A percentile compares a stretch with the other conserved stretches of the same genome.
phyloP scores from a whole-genome alignment of 2,329 filamentous ascomycete species.

The Lachnellula hyalina region DNA sequence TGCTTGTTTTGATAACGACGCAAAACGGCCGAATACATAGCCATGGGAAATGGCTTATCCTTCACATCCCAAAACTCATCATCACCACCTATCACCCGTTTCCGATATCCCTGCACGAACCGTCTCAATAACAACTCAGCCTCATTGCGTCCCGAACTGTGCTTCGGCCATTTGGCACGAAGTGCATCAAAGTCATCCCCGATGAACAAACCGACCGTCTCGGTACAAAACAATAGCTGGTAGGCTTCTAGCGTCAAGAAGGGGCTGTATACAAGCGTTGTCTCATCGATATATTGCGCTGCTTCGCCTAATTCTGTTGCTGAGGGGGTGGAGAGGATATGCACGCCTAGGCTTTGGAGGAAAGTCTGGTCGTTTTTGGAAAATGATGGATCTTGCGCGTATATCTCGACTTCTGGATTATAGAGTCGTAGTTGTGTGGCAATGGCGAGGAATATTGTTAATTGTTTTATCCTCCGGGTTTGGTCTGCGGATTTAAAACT shows the following conservation, averaged over 20 bases:
- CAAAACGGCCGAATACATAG: slow-evolving; percentile 19
- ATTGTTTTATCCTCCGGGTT: slow-evolving; percentile 27
- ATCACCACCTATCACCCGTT: slow-evolving; percentile 18
- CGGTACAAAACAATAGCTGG: slow-evolving; percentile 10
- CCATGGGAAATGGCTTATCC: slow-evolving; percentile 29
- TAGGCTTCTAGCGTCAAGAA: slow-evolving; percentile 23
- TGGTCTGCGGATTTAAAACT: slow-evolving; percentile 23
- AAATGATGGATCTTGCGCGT: slow-evolving; percentile 31
- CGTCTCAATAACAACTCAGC: slow-evolving; percentile 17
- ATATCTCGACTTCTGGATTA: slow-evolving; percentile 16
- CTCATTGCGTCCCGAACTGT: slow-evolving; percentile 23
- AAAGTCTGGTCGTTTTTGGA: slow-evolving; percentile 27
- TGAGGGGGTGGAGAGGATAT: slow-evolving; percentile 25
- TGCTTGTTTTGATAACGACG: slow-evolving; percentile 1
- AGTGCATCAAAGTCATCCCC: slow-evolving; percentile 30
- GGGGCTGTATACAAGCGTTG: slow-evolving; percentile 28
- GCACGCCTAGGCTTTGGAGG: slow-evolving; percentile 19
- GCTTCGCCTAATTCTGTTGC: slow-evolving; percentile 27
- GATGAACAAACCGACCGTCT: slow-evolving; percentile 13
- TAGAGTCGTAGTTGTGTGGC: slow-evolving; percentile 10
- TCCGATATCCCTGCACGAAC: slow-evolving; percentile 8
- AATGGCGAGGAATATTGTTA: slow-evolving; percentile 26
- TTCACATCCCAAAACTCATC: slow-evolving; percentile 25
- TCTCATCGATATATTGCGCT: slow-evolving; percentile 16
- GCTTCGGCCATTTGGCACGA: slow-evolving; percentile 29